Conservation (phyloP, 1,284 basidiomycete species). For the Boletus smithii region DNA sequence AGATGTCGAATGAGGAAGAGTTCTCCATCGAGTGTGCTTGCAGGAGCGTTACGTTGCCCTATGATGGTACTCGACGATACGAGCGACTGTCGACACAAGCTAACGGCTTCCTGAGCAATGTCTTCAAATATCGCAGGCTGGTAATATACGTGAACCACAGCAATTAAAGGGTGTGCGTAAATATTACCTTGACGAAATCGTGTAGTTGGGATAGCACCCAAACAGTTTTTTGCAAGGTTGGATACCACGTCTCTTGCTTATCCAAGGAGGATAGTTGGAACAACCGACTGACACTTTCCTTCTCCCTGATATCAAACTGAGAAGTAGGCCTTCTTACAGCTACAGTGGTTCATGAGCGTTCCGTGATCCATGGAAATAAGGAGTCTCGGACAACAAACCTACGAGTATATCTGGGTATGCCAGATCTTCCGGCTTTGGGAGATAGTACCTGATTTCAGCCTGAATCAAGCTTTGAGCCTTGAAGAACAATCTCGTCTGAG, state of each 20-base stretch:
- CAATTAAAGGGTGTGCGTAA: neutral
- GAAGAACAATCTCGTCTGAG: constrained; percentile 91
- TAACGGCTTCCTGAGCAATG: constrained; percentile 87
- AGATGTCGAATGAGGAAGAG: constrained; percentile 88
- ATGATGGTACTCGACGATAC: constrained; percentile 66
- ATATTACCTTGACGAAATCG: constrained; percentile 82
- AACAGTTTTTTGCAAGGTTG: constrained; percentile 78
- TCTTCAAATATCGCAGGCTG: constrained; percentile 91
- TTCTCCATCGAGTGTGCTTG: constrained; percentile 61
- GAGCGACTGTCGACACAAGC: constrained; percentile 77
- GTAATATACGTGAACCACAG: constrained; percentile 4
- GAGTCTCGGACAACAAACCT: constrained; percentile 39
- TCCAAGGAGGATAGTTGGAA: constrained; percentile 72
- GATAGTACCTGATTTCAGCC: constrained; percentile 80
- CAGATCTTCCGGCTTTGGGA: constrained; percentile 73
- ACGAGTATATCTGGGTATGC: constrained; percentile 80
- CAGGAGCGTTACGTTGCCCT: constrained; percentile 44
- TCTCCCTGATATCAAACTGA: constrained; percentile 52
- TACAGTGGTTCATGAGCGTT: constrained; percentile 25
- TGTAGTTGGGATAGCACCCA: constrained; percentile 87
- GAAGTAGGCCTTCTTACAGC: constrained; percentile 44
- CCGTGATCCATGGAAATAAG: neutral
- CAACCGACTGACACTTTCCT: constrained; percentile 61
- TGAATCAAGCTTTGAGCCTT: constrained; percentile 89
- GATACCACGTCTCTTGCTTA: constrained; percentile 85